These are phyloP conservation scores for Gracilariopsis chorda DNA, from an alignment of 23 red algal genomes.

Conservation along the genomic window DNA sequence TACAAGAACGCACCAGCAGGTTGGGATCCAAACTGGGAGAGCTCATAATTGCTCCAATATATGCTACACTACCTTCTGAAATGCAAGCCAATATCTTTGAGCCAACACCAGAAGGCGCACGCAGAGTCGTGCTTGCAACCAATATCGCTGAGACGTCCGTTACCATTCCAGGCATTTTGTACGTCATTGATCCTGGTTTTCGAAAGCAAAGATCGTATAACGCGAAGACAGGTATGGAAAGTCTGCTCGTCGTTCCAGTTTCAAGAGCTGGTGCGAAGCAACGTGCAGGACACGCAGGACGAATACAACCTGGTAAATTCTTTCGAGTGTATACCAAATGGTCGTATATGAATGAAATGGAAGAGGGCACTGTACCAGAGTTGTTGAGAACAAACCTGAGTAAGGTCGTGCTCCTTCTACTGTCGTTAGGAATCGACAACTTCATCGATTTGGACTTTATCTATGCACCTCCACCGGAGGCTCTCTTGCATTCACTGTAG, in stretches of 20 bases:
- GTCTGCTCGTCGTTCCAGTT: constrained; percentile 78
- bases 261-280: constrained; percentile 86
- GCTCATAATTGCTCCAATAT: constrained; percentile 73
- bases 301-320: constrained; percentile 84
- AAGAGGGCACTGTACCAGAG: constrained; percentile 77
- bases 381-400: constrained; percentile 80
- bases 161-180: constrained; percentile 94
- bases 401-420: constrained; percentile 78
- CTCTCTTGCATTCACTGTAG: constrained; percentile 72
- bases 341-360: constrained; percentile 77
- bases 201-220: constrained; percentile 91
- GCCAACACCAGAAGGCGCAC: constrained; percentile 63
- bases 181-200: constrained; percentile 95
- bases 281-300: constrained; percentile 88
- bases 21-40: constrained; percentile 45
- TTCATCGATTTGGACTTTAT: constrained; percentile 91
- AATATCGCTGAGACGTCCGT: constrained; percentile 97
- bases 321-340: constrained; percentile 94
- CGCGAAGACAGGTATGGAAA: constrained; percentile 85
- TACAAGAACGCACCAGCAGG: constrained; percentile 53
- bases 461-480: constrained; percentile 78
- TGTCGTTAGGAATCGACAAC: constrained; percentile 84
- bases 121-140: constrained; percentile 94
- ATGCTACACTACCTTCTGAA: constrained; percentile 80
- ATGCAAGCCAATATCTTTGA: constrained; percentile 83